Base-by-base conservation (phyloP, 331 rosid species). In the Ulmus americana region DNA sequence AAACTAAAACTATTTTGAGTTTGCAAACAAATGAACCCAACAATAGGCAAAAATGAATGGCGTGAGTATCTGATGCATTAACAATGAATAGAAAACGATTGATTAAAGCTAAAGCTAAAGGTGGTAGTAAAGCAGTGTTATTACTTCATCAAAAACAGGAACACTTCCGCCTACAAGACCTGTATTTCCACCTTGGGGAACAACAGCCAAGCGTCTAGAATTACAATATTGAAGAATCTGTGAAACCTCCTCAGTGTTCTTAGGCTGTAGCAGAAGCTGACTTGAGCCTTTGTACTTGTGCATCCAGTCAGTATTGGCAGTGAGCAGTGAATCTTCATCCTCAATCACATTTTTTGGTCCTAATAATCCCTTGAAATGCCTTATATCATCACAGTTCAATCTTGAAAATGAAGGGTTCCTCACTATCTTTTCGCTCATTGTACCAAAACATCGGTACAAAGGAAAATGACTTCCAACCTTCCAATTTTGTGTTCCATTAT, bases 81-180 rank as follows among this genome's bases (percentile, higher is more conserved):
- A 28, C 35, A 28, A 28, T 28, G 35, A 28, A 28, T 28, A 3
- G 35, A 28, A 28, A 28, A 28, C 2, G 35, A 28, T 28, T 28
- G 35, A 22, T 14, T 9, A 39, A 58, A 11, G 63, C 12, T 58
- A 4, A 59, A 11, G 8, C 45, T 39, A 4, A 59, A 11, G 8
- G 16, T 39, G 8, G 2, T 15, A 20, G 38, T 3, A 11, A 22
- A 20, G 6, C 9, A 63, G 9, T 46, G 18, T 64, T 39, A 77
- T 81, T 84, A 92, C 98, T 77, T 92, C 98, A 74, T 92, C 98
- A 85, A 81, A 92, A 62, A 92, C 95, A 67, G 98, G 98, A 61
- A 92, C 90, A 54, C 98, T 89, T 80, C 97, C 98, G 2, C 98
- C 98, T 7, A 92, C 98, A 80, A 92, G 97, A 64, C 98, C 97